A percentile compares a stretch with the other conserved stretches of the same genome.
Conservation (phyloP, 164 flowering plant species). For the Warburgia ugandensis region DNA sequence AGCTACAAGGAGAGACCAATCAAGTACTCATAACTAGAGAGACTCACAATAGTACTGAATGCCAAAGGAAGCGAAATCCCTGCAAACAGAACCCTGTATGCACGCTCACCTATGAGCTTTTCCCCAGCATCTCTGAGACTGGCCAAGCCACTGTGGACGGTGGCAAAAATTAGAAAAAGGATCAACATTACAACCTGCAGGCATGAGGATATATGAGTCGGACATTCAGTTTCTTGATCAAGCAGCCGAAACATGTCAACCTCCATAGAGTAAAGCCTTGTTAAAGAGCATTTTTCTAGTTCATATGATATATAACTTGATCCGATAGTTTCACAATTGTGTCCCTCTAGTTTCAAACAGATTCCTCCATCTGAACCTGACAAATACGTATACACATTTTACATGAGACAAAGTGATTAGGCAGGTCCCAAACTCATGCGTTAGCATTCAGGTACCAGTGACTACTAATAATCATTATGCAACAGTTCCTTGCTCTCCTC, state of each 20-base stretch:
- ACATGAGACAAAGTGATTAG: too few species aligned
- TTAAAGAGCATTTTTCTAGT: background rate
- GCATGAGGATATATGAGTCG: slow-evolving; percentile 3
- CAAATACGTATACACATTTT: too few species aligned
- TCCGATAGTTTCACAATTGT: background rate
- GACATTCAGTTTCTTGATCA: background rate
- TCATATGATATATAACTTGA: background rate
- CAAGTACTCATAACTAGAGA: background rate
- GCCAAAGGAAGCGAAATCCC: slow-evolving; percentile 87
- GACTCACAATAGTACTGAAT: slow-evolving; percentile 80
- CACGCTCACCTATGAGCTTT: slow-evolving; percentile 86
- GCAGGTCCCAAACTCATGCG: too few species aligned
- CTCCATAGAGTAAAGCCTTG: background rate
- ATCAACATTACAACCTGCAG: slow-evolving; percentile 78
- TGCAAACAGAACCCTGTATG: slow-evolving; percentile 84
- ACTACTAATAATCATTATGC: too few species aligned
- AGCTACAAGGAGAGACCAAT: background rate
- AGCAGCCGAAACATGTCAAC: background rate
- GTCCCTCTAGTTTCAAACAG: too few species aligned
- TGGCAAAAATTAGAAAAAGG: slow-evolving; percentile 75
- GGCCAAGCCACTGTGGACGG: slow-evolving; percentile 91
- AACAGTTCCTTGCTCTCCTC: too few species aligned
- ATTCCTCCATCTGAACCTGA: too few species aligned
- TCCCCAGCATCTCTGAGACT: slow-evolving; percentile 79
- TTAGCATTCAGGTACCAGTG: too few species aligned